Conservation (phyloP, 148 eudicot genomes). For the Rhododendron williamsianum region DNA sequence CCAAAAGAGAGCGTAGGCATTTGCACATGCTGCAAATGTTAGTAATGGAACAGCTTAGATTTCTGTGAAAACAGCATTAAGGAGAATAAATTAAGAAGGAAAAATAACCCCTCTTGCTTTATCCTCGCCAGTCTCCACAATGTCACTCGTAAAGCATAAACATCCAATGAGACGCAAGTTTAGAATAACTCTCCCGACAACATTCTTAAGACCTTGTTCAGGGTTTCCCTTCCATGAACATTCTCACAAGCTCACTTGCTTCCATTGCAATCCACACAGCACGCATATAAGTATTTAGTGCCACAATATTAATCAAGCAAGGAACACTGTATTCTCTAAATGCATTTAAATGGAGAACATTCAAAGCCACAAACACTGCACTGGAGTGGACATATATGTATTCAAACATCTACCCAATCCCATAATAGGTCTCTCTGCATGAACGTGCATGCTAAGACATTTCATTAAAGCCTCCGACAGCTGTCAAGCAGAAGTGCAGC, state of each 20-base stretch:
- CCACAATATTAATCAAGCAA: not conserved
- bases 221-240: not conserved
- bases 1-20: conserved; percentile 91
- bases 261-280: not conserved
- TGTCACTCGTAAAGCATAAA: not conserved
- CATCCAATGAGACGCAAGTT: not conserved
- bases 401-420: not conserved
- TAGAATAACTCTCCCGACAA: not conserved
- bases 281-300: not conserved
- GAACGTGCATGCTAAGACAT: not conserved
- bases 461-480: not conserved
- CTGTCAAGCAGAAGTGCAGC: not conserved
- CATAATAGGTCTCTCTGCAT: not conserved
- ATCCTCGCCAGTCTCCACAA: not conserved
- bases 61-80: not conserved
- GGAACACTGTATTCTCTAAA: not conserved
- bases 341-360: not conserved
- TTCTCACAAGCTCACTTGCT: not conserved
- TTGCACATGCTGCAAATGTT: conserved; percentile 85
- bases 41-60: conserved; percentile 7
- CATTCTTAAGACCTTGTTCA: not conserved
- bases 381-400: not conserved
- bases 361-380: not conserved
- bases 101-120: not conserved
- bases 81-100: not conserved